Percentiles rank a stretch among this genome's conserved stretches.
Conservation (phyloP, 306 rosid species). For the Benincasa hispida region DNA sequence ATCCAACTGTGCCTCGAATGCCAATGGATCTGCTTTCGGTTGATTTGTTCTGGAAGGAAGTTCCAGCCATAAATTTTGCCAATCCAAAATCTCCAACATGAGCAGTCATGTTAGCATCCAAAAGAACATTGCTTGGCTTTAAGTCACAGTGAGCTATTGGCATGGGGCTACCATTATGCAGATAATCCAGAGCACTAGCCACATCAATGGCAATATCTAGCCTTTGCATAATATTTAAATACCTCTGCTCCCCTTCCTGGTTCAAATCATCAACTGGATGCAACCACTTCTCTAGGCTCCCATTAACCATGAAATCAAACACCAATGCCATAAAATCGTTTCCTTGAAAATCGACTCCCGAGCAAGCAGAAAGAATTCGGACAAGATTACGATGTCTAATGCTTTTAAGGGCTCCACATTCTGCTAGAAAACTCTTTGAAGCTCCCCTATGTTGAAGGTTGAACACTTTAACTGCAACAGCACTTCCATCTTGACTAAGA, state of each 20-base stretch:
- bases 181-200: conserved; percentile 9
- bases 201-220: conserved; percentile 36
- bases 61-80: background rate
- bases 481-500: background rate
- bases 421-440: conserved; percentile 11
- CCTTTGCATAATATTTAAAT: background rate
- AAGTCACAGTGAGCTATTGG: conserved; percentile 13
- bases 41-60: background rate
- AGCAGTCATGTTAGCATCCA: conserved; percentile 7
- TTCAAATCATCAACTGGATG: conserved; percentile 10
- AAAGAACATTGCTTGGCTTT: conserved; percentile 12
- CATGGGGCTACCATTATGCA: conserved; percentile 1
- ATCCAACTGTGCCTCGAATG: background rate
- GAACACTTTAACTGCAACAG: conserved; percentile 20
- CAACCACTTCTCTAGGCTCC: conserved; percentile 68
- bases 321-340: conserved; percentile 56
- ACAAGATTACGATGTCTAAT: conserved; percentile 15
- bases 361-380: conserved; percentile 6
- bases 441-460: conserved; percentile 9
- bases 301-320: conserved; percentile 43
- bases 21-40: conserved; percentile 6
- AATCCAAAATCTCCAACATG: conserved; percentile 14
- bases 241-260: background rate
- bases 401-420: conserved; percentile 14
- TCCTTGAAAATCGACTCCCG: conserved; percentile 20